phyloP scores from a whole-genome alignment of 2,329 filamentous ascomycete species.

The Ramichloridium luteum region DNA sequence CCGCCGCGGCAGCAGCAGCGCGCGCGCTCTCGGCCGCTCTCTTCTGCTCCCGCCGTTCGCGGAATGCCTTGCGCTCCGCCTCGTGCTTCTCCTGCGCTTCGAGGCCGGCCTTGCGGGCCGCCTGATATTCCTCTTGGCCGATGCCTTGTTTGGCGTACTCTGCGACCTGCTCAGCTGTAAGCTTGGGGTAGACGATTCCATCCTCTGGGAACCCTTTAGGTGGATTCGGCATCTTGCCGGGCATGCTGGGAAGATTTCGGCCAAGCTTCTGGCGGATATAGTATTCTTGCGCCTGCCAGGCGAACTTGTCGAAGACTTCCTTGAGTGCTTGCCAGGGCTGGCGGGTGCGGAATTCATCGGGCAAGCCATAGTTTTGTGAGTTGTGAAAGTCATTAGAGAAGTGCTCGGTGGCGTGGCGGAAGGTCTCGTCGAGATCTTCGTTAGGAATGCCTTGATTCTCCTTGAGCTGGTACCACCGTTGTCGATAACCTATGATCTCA shows the following conservation, averaged over 20 bases:
- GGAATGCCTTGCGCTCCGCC: no score
- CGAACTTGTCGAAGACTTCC: not conserved
- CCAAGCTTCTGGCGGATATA: not conserved
- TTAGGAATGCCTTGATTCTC: not conserved
- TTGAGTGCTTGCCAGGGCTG: not conserved
- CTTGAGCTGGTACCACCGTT: not conserved
- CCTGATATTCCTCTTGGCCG: not conserved
- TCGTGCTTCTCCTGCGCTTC: not conserved
- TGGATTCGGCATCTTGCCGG: not conserved
- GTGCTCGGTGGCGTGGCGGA: conserved; percentile 1
- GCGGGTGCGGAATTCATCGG: not conserved
- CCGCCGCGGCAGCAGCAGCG: no score
- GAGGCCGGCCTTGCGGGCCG: not conserved
- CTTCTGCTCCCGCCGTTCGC: no score
- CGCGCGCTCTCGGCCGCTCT: no score
- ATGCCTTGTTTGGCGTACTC: not conserved
- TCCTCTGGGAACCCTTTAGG: not conserved
- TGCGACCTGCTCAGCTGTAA: not conserved
- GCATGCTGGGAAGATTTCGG: not conserved
- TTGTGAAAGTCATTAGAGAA: not conserved
- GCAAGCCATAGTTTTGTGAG: conserved; percentile 3
- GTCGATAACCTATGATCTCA: not conserved
- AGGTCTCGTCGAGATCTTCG: not conserved
- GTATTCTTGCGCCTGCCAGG: not conserved
- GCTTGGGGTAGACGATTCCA: not conserved